Percentiles rank a stretch among this genome's conserved stretches.
These are phyloP conservation scores for Metarhizium humberi DNA, from an alignment of 2,329 filamentous ascomycete species.

Conservation along the genomic window DNA sequence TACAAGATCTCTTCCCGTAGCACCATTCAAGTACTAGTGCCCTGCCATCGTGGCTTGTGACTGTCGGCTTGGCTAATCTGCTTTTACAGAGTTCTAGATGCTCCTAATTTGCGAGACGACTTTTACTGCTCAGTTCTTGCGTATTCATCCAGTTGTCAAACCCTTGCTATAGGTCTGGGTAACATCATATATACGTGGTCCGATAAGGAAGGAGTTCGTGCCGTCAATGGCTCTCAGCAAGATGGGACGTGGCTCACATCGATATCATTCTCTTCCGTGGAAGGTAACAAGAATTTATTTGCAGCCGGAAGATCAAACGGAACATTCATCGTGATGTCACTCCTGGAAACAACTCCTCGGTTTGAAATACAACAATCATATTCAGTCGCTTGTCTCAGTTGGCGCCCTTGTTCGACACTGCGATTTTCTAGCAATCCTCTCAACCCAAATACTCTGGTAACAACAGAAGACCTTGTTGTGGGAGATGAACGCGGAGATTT, in stretches of 20 bases:
- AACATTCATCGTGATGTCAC: slow-evolving; percentile 67
- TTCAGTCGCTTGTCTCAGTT: slow-evolving; percentile 71
- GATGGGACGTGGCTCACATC: slow-evolving; percentile 58
- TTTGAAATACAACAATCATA: slow-evolving; percentile 66
- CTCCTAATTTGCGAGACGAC: slow-evolving; percentile 81
- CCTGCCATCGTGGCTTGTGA: neutral
- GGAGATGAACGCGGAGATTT: slow-evolving; percentile 76
- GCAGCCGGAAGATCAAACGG: slow-evolving; percentile 77
- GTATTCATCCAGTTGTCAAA: slow-evolving; percentile 66
- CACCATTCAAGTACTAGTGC: slow-evolving; percentile 64
- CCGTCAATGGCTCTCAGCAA: slow-evolving; percentile 24
- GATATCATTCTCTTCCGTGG: slow-evolving; percentile 76
- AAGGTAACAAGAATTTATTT: slow-evolving; percentile 69
- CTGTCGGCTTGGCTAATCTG: neutral
- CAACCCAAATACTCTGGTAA: slow-evolving; percentile 39
- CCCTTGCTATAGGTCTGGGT: slow-evolving; percentile 75
- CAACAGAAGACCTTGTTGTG: slow-evolving; percentile 76
- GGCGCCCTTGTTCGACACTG: slow-evolving; percentile 55
- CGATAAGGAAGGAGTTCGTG: slow-evolving; percentile 56
- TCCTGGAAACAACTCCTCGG: slow-evolving; percentile 58
- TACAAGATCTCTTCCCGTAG: slow-evolving; percentile 48
- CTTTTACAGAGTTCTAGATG: slow-evolving; percentile 63
- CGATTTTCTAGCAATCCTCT: slow-evolving; percentile 42
- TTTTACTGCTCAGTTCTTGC: slow-evolving; percentile 91
- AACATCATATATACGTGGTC: slow-evolving; percentile 84